Evolutionary conservation across 306 rosid species (phyloP).

Genomic region (Sicyos edulis): DNA sequence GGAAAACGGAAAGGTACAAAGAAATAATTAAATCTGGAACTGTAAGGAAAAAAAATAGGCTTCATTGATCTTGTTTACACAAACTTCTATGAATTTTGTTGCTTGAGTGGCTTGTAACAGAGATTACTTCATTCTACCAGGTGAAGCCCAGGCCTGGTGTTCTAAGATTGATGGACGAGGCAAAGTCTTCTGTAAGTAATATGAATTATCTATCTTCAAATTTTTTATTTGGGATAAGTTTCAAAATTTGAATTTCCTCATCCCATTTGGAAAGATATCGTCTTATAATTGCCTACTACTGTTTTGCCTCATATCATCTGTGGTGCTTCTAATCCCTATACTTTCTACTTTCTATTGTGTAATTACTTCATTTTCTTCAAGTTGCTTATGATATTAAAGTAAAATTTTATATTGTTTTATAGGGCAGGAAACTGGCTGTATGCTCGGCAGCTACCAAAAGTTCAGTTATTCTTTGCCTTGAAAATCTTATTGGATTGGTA

Average conservation of each 20-base stretch:
- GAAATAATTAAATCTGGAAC: constrained; percentile 93
- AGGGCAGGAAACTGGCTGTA: constrained; percentile 86
- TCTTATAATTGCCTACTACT: background rate
- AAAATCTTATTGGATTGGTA: constrained; percentile 79
- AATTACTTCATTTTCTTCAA: constrained; percentile 15
- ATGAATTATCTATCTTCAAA: background rate
- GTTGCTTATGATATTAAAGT: constrained; percentile 8
- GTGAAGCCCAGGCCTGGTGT: constrained; percentile 95
- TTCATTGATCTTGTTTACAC: constrained; percentile 15
- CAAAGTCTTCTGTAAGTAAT: constrained; percentile 75
- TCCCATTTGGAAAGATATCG: background rate
- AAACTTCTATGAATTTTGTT: constrained; percentile 2
- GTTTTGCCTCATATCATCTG: background rate
- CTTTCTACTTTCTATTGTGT: background rate
- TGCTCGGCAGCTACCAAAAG: constrained; percentile 99
- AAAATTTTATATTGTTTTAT: constrained; percentile 22
- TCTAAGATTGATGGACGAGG: constrained; percentile 86
- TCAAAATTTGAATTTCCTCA: background rate
- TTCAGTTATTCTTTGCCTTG: constrained; percentile 83
- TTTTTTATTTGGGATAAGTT: background rate
- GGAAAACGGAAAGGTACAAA: constrained; percentile 96
- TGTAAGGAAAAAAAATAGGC: constrained; percentile 43
- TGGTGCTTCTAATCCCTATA: background rate
- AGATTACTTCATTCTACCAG: constrained; percentile 32
- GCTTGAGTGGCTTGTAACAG: constrained; percentile 11